Conservation (phyloP, 1,284 basidiomycete genomes). For the Puccinia horiana region DNA sequence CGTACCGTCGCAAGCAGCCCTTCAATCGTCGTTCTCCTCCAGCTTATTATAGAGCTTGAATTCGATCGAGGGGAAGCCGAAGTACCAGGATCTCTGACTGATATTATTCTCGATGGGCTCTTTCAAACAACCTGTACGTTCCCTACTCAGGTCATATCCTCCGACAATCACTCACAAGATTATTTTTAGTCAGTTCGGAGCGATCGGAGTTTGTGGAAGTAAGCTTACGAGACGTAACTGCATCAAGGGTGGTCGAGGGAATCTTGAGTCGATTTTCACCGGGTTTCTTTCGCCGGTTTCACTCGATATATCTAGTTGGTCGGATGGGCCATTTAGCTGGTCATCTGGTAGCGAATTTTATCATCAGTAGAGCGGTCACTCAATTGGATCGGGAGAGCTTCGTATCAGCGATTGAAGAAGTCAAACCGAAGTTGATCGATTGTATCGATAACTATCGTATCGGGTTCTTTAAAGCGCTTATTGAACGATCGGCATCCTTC, state of each 20-base stretch:
- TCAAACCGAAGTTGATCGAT: constrained; percentile 65
- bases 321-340: constrained; percentile 70
- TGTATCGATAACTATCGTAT: constrained; percentile 66
- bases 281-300: constrained; percentile 69
- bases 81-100: constrained; percentile 73
- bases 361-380: constrained; percentile 74
- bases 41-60: constrained; percentile 76
- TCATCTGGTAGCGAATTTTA: constrained; percentile 90
- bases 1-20: constrained; percentile 33
- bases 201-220: constrained; percentile 74
- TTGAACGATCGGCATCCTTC: constrained; percentile 65
- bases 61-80: constrained; percentile 67
- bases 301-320: constrained; percentile 73
- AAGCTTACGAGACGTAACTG: constrained; percentile 76
- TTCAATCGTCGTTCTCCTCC: constrained; percentile 8
- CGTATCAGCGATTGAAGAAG: constrained; percentile 65
- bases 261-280: constrained; percentile 69
- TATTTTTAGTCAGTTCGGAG: constrained; percentile 51
- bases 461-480: constrained; percentile 70
- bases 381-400: constrained; percentile 66
- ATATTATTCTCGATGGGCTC: constrained; percentile 75
- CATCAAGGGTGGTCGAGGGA: constrained; percentile 82
- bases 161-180: not conserved
- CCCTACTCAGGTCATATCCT: not conserved
- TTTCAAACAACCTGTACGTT: constrained; percentile 69